phyloP scores from a whole-genome alignment of 176 grass and related monocot genomes.

The Stipa capillata region DNA sequence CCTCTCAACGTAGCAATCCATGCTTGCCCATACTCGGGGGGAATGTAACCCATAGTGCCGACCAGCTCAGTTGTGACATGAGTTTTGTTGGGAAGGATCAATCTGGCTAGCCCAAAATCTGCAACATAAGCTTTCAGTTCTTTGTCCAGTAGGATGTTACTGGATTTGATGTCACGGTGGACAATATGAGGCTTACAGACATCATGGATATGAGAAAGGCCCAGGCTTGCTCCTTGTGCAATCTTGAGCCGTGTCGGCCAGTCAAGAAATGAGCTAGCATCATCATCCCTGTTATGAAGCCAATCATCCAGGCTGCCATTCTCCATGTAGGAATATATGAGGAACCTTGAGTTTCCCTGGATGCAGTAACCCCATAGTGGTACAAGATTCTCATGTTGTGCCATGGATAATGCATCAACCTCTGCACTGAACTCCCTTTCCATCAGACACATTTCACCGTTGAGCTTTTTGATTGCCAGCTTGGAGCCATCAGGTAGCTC shows the following conservation, averaged over 20 bases:
- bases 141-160: slow-evolving; percentile 69
- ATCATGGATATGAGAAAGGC: slow-evolving; percentile 52
- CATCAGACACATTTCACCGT: slow-evolving; percentile 25
- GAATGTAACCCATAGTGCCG: slow-evolving; percentile 76
- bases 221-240: slow-evolving; percentile 32
- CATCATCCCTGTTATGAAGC: slow-evolving; percentile 45
- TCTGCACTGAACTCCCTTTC: slow-evolving; percentile 37
- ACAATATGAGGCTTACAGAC: slow-evolving; percentile 52
- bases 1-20: slow-evolving; percentile 65
- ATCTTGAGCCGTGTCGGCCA: slow-evolving; percentile 42
- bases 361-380: slow-evolving; percentile 37
- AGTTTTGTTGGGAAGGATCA: slow-evolving; percentile 50
- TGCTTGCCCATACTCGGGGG: slow-evolving; percentile 60
- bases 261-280: slow-evolving; percentile 27
- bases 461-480: slow-evolving; percentile 43
- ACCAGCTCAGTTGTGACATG: slow-evolving; percentile 80
- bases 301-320: slow-evolving; percentile 74
- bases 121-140: slow-evolving; percentile 63
- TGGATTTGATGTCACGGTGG: slow-evolving; percentile 72
- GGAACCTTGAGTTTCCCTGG: slow-evolving; percentile 19
- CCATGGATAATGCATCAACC: slow-evolving; percentile 31
- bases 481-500: slow-evolving; percentile 16
- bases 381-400: slow-evolving; percentile 41
- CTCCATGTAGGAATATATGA: slow-evolving; percentile 53
- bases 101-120: slow-evolving; percentile 73